Base-by-base conservation (phyloP, 371 early-diverging fungal genomes). In the Actinomortierella wolfii region DNA sequence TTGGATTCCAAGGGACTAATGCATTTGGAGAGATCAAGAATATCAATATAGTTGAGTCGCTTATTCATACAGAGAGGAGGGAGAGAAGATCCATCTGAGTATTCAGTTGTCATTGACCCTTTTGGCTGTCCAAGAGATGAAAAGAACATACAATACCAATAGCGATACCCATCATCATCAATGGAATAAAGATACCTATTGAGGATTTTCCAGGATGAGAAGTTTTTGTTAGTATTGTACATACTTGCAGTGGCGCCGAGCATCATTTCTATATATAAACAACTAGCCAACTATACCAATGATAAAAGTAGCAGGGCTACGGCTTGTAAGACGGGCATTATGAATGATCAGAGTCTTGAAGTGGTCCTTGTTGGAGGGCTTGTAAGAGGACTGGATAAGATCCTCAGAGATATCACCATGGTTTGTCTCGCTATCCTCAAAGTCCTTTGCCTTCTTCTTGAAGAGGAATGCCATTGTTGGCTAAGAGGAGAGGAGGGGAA, bases 91-190 rank as follows among this genome's bases (percentile, higher is more conserved):
- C 44, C 4, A 20, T 6, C 44, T 20, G n/a, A 4, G 15, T 44
- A n/a, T 5, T 44, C 23, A 25, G 20, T 7, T 23, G 25, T n/a
- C n/a, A n/a, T n/a, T n/a, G 26, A 51, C 21, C 44, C 28, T 13
- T 26, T 41, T 18, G 5, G 28, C 4, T 26, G 20, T 14, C 41
- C 17, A 0, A 29, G 29, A 43, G 20, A 29, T 14, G n/a, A 26
- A 44, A 20, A 23, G 5, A 1, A 65, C 71, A 49, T 71, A 71
- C 71, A 18, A 71, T 75, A 17, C 64, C 68, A 28, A 76, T 68
- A 50, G 76, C 76, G 13, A 59, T 47, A 6, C 68, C 68, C 24
- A 76, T 64, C 76, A 68, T 68, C 24, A 64, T 45, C 8, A 70
- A 11, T n/a, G 76, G 76, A 34, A 71, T 54, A 14, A 62, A 1